These are phyloP conservation scores for Carex sylvatica DNA, from an alignment of 202 grass and related monocot species.

Conservation along the genomic window DNA sequence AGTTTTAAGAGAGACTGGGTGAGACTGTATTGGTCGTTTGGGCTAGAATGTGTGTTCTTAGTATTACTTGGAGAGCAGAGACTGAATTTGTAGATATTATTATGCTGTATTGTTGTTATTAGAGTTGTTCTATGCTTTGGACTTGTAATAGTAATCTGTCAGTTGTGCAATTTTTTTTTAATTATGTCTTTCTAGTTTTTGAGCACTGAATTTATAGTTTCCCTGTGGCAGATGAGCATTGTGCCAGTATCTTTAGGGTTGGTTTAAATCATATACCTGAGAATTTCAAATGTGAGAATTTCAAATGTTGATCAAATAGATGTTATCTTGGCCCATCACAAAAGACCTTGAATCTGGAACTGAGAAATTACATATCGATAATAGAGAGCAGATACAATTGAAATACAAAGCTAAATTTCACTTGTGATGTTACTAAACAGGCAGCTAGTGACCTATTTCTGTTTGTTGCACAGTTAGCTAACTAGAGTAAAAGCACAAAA, in stretches of 20 bases:
- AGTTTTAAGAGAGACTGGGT: slow-evolving; percentile 12
- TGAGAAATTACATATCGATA: background rate
- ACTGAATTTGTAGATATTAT: slow-evolving; percentile 32
- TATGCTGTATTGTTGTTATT: slow-evolving; percentile 21
- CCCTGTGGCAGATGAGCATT: background rate
- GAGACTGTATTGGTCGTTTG: background rate
- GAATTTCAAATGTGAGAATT: too few relatives aligned
- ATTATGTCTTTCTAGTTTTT: background rate
- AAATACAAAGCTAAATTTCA: background rate
- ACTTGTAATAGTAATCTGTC: background rate
- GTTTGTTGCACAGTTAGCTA: background rate
- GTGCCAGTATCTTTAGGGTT: background rate
- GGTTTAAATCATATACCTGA: background rate
- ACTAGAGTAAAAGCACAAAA: background rate
- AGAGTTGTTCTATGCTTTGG: slow-evolving; percentile 14
- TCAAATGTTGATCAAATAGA: background rate
- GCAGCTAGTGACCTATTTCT: background rate
- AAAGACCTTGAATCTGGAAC: background rate
- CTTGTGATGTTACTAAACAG: too few relatives aligned
- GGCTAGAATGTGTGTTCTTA: slow-evolving; percentile 6
- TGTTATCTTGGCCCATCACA: background rate
- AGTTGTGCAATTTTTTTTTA: background rate
- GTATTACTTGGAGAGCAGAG: slow-evolving; percentile 11
- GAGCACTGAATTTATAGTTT: background rate
- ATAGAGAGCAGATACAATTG: background rate